A percentile compares a stretch with the other conserved stretches of the same genome.
phyloP scores from a whole-genome alignment of 1,284 basidiomycete genomes.

The Ustilago crameri region DNA sequence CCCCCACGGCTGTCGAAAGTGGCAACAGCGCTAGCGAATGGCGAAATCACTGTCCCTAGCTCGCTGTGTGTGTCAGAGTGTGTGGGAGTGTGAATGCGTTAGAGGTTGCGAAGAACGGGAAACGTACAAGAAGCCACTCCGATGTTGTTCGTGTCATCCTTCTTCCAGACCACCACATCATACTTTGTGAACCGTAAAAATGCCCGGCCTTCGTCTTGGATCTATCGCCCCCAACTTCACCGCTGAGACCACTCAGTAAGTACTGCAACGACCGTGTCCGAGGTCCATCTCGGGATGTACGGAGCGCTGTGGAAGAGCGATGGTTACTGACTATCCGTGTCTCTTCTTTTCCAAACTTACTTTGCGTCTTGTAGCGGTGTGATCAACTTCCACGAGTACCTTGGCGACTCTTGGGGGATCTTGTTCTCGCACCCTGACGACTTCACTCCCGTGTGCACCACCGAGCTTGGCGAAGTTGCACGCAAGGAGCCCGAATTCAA shows the following conservation, averaged over 20 bases:
- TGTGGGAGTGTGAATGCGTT: no score
- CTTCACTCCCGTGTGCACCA: slow-evolving; percentile 74
- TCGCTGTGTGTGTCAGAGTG: no score
- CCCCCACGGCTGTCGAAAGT: no score
- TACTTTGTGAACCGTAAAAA: slow-evolving; percentile 62
- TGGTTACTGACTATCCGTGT: no score
- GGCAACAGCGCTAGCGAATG: no score
- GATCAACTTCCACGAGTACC: slow-evolving; percentile 85
- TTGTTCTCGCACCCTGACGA: slow-evolving; percentile 78
- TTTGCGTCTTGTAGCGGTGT: slow-evolving; percentile 46
- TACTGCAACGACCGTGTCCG: no score
- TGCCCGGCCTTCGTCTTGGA: slow-evolving; percentile 64
- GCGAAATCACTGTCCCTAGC: no score
- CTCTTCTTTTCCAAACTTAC: no score
- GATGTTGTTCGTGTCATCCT: no score
- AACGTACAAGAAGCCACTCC: slow-evolving; percentile 20
- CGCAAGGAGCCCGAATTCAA: slow-evolving; percentile 85
- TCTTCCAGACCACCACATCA: neutral
- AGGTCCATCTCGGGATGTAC: no score
- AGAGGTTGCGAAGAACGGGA: no score
- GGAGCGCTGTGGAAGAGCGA: neutral
- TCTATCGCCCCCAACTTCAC: slow-evolving; percentile 66
- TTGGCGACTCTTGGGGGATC: slow-evolving; percentile 84
- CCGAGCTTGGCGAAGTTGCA: slow-evolving; percentile 95
- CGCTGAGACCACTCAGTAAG: slow-evolving; percentile 65